Conservation (phyloP, 768 basidiomycete species). For the Amanita molliuscula region DNA sequence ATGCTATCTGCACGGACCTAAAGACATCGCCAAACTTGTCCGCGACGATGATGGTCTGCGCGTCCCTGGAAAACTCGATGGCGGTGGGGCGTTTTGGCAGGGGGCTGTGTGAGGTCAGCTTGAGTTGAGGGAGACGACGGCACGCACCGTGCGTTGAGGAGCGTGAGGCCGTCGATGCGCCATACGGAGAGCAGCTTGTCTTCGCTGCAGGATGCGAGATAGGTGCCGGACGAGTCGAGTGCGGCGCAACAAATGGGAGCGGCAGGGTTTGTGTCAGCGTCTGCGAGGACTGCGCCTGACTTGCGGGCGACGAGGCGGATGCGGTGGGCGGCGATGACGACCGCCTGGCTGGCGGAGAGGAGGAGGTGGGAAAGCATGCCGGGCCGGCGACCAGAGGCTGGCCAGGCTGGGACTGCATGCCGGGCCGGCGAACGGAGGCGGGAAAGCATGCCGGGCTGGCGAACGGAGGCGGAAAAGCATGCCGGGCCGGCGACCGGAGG, state of each 20-base stretch:
- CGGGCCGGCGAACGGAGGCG: slow-evolving; percentile 24
- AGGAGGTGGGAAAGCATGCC: slow-evolving; percentile 30
- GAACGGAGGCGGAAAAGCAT: slow-evolving; percentile 32
- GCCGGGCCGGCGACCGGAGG: background rate
- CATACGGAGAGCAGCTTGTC: slow-evolving; percentile 79
- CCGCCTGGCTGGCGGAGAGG: slow-evolving; percentile 19
- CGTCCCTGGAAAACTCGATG: slow-evolving; percentile 50
- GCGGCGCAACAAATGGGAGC: slow-evolving; percentile 55
- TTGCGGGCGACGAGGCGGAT: slow-evolving; percentile 47
- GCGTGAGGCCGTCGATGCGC: slow-evolving; percentile 43
- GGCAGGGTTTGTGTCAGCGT: slow-evolving; percentile 19
- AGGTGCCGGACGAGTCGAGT: slow-evolving; percentile 29
- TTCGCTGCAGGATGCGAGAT: slow-evolving; percentile 60
- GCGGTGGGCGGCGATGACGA: slow-evolving; percentile 50
- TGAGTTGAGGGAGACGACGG: background rate
- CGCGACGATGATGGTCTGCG: slow-evolving; percentile 62
- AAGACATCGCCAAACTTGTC: slow-evolving; percentile 97
- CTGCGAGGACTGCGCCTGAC: slow-evolving; percentile 26
- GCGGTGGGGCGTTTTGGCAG: slow-evolving; percentile 77
- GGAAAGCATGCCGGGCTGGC: slow-evolving; percentile 22
- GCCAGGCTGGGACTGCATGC: no score
- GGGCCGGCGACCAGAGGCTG: background rate
- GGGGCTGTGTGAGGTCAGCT: background rate
- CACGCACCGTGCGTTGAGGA: slow-evolving; percentile 54
- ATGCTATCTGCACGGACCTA: slow-evolving; percentile 34